These are phyloP conservation scores for Hypomontagnella monticulosa DNA, from an alignment of 495 filamentous ascomycete species.

Conservation along the genomic window DNA sequence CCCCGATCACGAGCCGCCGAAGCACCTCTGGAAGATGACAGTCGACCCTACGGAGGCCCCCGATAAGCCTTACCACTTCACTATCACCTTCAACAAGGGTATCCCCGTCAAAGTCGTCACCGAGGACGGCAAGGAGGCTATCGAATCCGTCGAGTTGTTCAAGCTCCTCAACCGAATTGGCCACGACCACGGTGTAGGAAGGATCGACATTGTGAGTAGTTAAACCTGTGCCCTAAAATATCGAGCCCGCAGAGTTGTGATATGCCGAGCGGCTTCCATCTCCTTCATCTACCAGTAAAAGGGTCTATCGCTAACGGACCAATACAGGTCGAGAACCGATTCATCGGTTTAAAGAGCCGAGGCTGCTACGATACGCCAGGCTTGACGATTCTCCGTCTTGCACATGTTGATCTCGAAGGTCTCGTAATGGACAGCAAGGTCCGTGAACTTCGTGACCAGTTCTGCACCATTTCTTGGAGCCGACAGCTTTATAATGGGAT, in stretches of 20 bases:
- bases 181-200: conserved; percentile 78
- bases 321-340: conserved; percentile 71
- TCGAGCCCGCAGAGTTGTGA: no score
- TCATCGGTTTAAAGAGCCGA: conserved; percentile 80
- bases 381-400: conserved; percentile 76
- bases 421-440: conserved; percentile 87
- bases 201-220: conserved; percentile 81
- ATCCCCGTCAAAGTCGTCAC: conserved; percentile 72
- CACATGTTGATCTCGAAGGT: conserved; percentile 86
- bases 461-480: conserved; percentile 79
- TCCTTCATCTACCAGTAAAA: no score
- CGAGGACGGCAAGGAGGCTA: conserved; percentile 68
- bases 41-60: conserved; percentile 80
- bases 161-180: conserved; percentile 80
- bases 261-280: no score
- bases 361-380: conserved; percentile 89
- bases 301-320: not conserved
- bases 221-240: no score
- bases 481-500: conserved; percentile 83
- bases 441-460: conserved; percentile 83
- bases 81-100: conserved; percentile 84
- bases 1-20: conserved; percentile 22
- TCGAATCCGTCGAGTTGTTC: conserved; percentile 83
- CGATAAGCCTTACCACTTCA: conserved; percentile 78
- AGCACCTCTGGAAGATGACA: conserved; percentile 88